A percentile compares a stretch with the other conserved stretches of the same genome.
Conservation (phyloP, 768 basidiomycete genomes). For the Pholiota microspora region DNA sequence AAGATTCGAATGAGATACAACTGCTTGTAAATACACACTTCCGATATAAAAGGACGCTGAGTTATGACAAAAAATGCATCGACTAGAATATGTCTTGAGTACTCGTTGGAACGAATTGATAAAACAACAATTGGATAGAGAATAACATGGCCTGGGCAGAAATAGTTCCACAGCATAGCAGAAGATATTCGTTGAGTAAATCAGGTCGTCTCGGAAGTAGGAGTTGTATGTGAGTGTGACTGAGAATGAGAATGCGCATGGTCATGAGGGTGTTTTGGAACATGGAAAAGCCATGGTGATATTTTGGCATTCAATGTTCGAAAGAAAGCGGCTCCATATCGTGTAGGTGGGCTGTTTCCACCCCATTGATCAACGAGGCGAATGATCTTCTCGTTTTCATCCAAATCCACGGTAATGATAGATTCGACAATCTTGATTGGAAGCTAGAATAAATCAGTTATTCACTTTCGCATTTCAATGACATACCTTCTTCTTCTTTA, state of each 20-base stretch:
- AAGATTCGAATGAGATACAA: not conserved
- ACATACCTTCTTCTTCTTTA: conserved; percentile 51
- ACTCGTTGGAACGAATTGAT: no score
- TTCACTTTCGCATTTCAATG: not conserved
- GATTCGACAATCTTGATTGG: conserved; percentile 52
- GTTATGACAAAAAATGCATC: not conserved
- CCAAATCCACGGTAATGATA: conserved; percentile 60
- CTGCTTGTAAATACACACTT: not conserved
- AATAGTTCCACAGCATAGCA: no score
- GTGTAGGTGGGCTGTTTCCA: conserved; percentile 49
- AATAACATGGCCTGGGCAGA: not conserved
- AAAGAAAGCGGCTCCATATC: conserved; percentile 45
- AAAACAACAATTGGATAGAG: not conserved
- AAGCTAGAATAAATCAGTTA: not conserved
- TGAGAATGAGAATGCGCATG: not conserved
- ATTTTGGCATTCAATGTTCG: conserved; percentile 51
- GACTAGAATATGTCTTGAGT: no score
- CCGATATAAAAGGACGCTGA: not conserved
- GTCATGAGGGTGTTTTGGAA: conserved; percentile 46
- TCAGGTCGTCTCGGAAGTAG: no score
- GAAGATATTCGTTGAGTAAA: not conserved
- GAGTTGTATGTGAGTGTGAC: not conserved
- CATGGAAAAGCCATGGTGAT: conserved; percentile 49
- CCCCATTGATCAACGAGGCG: conserved; percentile 59
- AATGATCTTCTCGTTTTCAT: conserved; percentile 61